Conservation (phyloP, 2,329 filamentous ascomycete genomes). For the Alternaria sp. region DNA sequence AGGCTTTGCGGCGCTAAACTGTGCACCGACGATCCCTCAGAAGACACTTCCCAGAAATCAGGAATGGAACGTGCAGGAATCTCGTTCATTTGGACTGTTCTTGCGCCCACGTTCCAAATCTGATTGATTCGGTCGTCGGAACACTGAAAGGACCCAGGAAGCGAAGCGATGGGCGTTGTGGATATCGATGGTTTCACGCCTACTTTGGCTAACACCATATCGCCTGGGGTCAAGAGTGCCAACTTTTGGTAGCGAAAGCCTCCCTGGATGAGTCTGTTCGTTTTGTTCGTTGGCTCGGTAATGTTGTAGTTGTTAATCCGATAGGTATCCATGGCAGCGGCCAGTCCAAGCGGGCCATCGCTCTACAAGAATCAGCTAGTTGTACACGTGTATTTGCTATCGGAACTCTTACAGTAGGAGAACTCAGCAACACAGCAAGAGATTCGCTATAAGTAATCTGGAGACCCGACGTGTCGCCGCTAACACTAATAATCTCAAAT, state of each 20-base stretch:
- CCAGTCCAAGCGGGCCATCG: constrained; percentile 46
- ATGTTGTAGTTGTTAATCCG: constrained; percentile 49
- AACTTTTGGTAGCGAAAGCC: constrained; percentile 51
- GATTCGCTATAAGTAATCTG: too few relatives aligned
- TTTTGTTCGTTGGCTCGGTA: constrained; percentile 26
- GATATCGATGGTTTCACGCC: too few relatives aligned
- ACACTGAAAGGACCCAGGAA: too few relatives aligned
- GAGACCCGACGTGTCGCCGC: too few relatives aligned
- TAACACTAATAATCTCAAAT: constrained; percentile 20
- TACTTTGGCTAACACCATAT: too few relatives aligned
- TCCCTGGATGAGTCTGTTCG: constrained; percentile 50
- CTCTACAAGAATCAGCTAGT: constrained; percentile 19
- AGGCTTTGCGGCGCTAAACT: too few relatives aligned
- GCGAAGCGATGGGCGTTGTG: too few relatives aligned
- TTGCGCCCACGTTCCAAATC: constrained; percentile 39
- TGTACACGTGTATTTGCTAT: neutral
- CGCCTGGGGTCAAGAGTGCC: constrained; percentile 37
- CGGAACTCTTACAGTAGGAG: too few relatives aligned
- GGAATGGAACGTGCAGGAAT: constrained; percentile 37
- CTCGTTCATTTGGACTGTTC: constrained; percentile 45
- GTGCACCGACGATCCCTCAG: constrained; percentile 20
- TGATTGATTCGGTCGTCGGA: constrained; percentile 18
- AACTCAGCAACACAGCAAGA: too few relatives aligned
- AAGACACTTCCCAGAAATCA: constrained; percentile 36
- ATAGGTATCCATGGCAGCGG: constrained; percentile 52